Base-by-base conservation (phyloP, 2,329 filamentous ascomycete species). In the Nothophoma quercina region DNA sequence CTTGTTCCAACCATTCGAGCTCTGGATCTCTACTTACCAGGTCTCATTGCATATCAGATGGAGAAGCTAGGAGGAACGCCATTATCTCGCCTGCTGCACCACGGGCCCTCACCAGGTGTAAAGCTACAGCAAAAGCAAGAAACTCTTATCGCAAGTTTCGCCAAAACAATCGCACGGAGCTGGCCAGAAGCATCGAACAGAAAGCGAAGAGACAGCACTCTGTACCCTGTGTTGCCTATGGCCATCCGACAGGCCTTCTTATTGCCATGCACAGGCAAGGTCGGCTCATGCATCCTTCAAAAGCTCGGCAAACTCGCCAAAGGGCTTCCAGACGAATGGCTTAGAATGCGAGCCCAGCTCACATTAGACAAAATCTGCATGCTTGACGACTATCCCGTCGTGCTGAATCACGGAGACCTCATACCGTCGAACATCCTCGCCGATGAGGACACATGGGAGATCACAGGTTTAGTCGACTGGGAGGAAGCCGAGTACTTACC, bases 401-500 rank as follows among this genome's bases (percentile, higher is more conserved):
- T 81, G 4, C 67, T 88, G 9, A 86, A 79, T 5, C 85, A 88
- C 46, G 85, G 85, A 0, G 86, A 88, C 60, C 70, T 88, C 5
- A 71, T 85, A 0, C 76, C 83, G 0, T 76, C 77, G 2, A 88
- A 88, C 53, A 78, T 88, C 34, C 77, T 87, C 63, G 75, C 86
- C 0, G 71, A 79, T 44, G 61, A 71, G 0, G 48, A 69, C 1
- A 76, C 76, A 0, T 82, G 81, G 45, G 47, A 60, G 2, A 63
- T 88, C 7, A 75, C 64, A 0, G 86, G 85, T 1, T 52, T 88
- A 1, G 76, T 88, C 0, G 86, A 88, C 63, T 88, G 85, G 86
- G 83, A 83, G 0, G 86, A 88, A 63, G 84, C 81, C 0, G 85
- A 88, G 63, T 79, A 75, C 53, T 65, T 87, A 7, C 85, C 85